These are phyloP conservation scores for Penicillium polonicum DNA, from an alignment of 2,329 filamentous ascomycete species.

Conservation along the genomic window DNA sequence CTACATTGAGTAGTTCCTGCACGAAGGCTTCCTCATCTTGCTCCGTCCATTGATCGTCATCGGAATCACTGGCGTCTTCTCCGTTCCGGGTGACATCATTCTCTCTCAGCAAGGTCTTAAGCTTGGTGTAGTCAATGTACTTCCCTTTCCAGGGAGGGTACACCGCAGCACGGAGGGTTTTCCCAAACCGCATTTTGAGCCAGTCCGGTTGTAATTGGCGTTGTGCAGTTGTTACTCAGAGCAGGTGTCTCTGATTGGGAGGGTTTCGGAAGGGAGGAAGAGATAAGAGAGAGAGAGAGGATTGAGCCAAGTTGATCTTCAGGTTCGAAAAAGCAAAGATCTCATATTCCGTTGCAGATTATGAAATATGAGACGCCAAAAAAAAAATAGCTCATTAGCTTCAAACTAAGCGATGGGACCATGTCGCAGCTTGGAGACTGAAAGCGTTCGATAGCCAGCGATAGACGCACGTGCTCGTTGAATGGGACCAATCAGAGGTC, in stretches of 20 bases:
- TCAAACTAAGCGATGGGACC: not conserved
- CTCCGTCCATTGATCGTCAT: slow-evolving; percentile 74
- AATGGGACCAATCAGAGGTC: not conserved
- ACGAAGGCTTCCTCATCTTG: slow-evolving; percentile 92
- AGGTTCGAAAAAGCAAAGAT: not conserved
- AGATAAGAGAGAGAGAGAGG: not conserved
- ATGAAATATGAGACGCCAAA: not conserved
- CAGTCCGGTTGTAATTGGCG: slow-evolving; percentile 11
- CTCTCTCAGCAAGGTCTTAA: slow-evolving; percentile 86
- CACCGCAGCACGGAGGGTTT: slow-evolving; percentile 74
- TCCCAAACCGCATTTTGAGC: slow-evolving; percentile 84
- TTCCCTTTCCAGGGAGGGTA: slow-evolving; percentile 88
- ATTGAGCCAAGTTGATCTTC: not conserved
- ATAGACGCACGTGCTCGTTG: slow-evolving; percentile 11
- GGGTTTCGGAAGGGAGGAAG: not conserved
- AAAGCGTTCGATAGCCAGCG: slow-evolving; percentile 10
- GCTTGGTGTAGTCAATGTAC: slow-evolving; percentile 93
- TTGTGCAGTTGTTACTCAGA: slow-evolving; percentile 16
- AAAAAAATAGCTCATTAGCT: not conserved
- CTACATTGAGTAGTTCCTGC: slow-evolving; percentile 89
- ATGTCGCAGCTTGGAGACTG: not conserved
- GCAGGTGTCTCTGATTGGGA: slow-evolving; percentile 2
- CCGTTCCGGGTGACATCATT: slow-evolving; percentile 52
- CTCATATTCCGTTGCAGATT: not conserved
- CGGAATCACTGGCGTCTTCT: slow-evolving; percentile 51